Conservation (phyloP, 495 filamentous ascomycete species). For the Achaetomiella virescens region DNA sequence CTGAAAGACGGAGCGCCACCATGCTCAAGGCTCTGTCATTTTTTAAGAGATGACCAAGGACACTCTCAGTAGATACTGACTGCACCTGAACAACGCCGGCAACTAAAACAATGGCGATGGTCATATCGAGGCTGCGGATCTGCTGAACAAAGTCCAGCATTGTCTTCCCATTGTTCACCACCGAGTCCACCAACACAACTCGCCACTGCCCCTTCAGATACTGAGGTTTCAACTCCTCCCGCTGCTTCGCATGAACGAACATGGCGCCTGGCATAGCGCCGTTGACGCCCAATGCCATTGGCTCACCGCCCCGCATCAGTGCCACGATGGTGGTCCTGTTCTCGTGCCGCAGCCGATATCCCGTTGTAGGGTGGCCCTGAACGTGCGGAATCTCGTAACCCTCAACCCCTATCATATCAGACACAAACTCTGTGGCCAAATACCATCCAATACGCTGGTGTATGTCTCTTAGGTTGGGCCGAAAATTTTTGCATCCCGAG, state of each 20-base stretch:
- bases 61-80: conserved; percentile 24
- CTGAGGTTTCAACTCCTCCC: conserved; percentile 39
- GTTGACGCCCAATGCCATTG: conserved; percentile 60
- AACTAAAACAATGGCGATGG: conserved; percentile 49
- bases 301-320: conserved; percentile 61
- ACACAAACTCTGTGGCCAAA: conserved; percentile 46
- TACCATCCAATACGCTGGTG: conserved; percentile 50
- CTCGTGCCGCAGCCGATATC: conserved; percentile 50
- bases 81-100: conserved; percentile 50
- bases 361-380: conserved; percentile 41
- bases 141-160: conserved; percentile 48
- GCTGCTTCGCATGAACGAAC: conserved; percentile 50
- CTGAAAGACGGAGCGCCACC: conserved; percentile 49
- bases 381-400: conserved; percentile 48
- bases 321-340: conserved; percentile 50
- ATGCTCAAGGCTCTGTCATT: conserved; percentile 30
- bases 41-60: conserved; percentile 26
- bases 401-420: conserved; percentile 49
- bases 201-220: conserved; percentile 39
- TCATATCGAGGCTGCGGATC: conserved; percentile 36
- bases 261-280: conserved; percentile 49
- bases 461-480: conserved; percentile 47
- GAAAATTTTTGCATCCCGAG: conserved; percentile 42
- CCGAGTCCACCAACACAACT: conserved; percentile 56
- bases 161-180: conserved; percentile 53